These are phyloP conservation scores for Aspergillus homomorphus DNA, from an alignment of 495 filamentous ascomycete species.

Conservation along the genomic window DNA sequence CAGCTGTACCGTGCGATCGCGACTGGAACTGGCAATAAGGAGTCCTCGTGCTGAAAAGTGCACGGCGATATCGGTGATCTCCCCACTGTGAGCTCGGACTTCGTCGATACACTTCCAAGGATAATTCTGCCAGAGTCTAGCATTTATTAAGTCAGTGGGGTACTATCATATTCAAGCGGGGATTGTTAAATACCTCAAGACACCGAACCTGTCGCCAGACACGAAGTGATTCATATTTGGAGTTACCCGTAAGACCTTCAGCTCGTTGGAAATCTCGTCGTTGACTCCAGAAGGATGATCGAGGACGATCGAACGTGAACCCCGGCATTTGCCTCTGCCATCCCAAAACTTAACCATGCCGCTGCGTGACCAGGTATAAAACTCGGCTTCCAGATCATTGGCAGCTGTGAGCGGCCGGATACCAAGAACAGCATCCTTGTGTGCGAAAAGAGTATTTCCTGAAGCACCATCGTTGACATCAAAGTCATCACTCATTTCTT, in stretches of 20 bases:
- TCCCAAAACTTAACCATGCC: conserved; percentile 82
- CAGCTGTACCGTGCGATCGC: conserved; percentile 87
- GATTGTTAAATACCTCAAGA: conserved; percentile 57
- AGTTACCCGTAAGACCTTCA: conserved; percentile 65
- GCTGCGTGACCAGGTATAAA: conserved; percentile 81
- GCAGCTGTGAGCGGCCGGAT: conserved; percentile 58
- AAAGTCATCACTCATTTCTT: conserved; percentile 29
- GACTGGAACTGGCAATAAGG: conserved; percentile 74
- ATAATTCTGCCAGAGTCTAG: conserved; percentile 44
- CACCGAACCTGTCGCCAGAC: conserved; percentile 80
- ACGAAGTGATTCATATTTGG: conserved; percentile 62
- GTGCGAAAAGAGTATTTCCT: conserved; percentile 55
- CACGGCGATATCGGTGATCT: conserved; percentile 79
- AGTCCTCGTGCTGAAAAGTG: conserved; percentile 32
- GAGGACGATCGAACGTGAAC: conserved; percentile 61
- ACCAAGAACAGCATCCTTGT: conserved; percentile 75
- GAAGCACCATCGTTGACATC: conserved; percentile 26
- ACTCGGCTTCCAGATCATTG: conserved; percentile 60
- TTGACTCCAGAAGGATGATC: conserved; percentile 58
- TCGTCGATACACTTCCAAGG: conserved; percentile 53
- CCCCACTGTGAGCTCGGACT: conserved; percentile 80
- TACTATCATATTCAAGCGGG: conserved; percentile 5
- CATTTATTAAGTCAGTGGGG: conserved; percentile 18
- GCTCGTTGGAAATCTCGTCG: conserved; percentile 67
- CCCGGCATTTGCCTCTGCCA: conserved; percentile 62